A percentile compares a stretch with the other conserved stretches of the same genome.
phyloP scores from a whole-genome alignment of 2,329 filamentous ascomycete species.

The Phoma sp. region DNA sequence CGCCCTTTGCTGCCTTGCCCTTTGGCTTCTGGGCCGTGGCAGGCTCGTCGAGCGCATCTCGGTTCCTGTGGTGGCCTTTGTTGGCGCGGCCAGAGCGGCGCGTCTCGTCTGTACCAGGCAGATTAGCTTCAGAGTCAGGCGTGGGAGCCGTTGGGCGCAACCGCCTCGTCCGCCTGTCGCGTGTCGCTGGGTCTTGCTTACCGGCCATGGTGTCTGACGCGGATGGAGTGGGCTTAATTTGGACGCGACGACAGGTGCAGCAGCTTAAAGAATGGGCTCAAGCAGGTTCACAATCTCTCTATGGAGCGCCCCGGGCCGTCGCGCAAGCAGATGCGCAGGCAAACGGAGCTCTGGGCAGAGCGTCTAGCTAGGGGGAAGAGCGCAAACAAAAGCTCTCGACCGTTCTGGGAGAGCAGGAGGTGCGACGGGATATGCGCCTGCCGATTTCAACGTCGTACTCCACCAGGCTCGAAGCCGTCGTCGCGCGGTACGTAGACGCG shows the following conservation, averaged over 20 bases:
- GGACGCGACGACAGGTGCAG: conserved; percentile 36
- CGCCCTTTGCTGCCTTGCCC: conserved; percentile 18
- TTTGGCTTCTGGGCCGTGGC: conserved; percentile 52
- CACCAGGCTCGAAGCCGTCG: conserved; percentile 23
- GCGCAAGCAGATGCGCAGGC: conserved; percentile 28
- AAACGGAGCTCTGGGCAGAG: conserved; percentile 25
- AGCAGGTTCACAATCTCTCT: conserved; percentile 47
- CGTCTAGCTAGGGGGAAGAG: conserved; percentile 38
- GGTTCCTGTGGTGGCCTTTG: conserved; percentile 94
- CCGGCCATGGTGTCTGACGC: conserved; percentile 61
- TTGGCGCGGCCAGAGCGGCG: conserved; percentile 94
- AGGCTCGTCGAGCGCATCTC: conserved; percentile 61
- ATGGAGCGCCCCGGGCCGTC: conserved; percentile 36
- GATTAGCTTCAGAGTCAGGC: conserved; percentile 34
- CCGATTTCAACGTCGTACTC: conserved; percentile 26
- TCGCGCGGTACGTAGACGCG: conserved; percentile 21
- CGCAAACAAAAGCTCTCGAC: conserved; percentile 24
- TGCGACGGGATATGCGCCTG: conserved; percentile 29
- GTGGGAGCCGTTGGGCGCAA: conserved; percentile 13
- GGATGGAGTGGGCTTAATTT: conserved; percentile 37
- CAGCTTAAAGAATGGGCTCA: conserved; percentile 43
- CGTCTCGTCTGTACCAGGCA: conserved; percentile 69
- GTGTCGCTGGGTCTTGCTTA: conserved; percentile 57
- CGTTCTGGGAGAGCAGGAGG: conserved; percentile 21
- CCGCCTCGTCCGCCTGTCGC: conserved; percentile 16